Evolutionary conservation across 345 rosid species (phyloP).

Genomic region (Hevea brasiliensis): DNA sequence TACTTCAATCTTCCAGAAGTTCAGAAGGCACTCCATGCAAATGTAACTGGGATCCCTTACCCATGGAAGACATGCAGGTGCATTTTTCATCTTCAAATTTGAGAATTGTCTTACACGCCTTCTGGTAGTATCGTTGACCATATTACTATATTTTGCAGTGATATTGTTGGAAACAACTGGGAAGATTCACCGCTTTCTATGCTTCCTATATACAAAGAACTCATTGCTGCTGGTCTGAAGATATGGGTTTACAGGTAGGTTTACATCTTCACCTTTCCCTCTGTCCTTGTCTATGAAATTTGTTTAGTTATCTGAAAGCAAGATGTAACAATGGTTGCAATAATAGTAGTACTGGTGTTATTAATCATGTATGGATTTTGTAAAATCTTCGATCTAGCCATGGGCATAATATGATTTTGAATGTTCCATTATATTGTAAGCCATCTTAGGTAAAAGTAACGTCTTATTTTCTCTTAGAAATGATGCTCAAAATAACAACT

Average conservation of each 20-base stretch:
- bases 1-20: constrained; percentile 88
- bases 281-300: background rate
- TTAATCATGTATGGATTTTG: background rate
- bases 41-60: constrained; percentile 66
- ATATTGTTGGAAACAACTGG: constrained; percentile 68
- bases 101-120: background rate
- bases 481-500: background rate
- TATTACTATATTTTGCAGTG: constrained; percentile 40
- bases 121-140: background rate
- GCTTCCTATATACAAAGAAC: constrained; percentile 93
- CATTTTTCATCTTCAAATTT: background rate
- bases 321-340: background rate
- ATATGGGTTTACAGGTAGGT: constrained; percentile 88
- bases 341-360: background rate
- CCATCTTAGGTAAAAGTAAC: background rate
- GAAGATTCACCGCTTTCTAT: constrained; percentile 81
- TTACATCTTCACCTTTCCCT: background rate
- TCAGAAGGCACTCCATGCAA: constrained; percentile 93
- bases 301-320: background rate
- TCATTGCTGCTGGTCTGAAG: constrained; percentile 72
- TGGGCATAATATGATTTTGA: background rate
- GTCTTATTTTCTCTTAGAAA: background rate
- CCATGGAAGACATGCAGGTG: constrained; percentile 92
- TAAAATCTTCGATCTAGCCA: background rate
- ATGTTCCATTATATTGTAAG: background rate